Percentiles rank a stretch among this genome's conserved stretches.
Conservation (phyloP, 2,329 filamentous ascomycete genomes). For the Diaporthe amygdali region DNA sequence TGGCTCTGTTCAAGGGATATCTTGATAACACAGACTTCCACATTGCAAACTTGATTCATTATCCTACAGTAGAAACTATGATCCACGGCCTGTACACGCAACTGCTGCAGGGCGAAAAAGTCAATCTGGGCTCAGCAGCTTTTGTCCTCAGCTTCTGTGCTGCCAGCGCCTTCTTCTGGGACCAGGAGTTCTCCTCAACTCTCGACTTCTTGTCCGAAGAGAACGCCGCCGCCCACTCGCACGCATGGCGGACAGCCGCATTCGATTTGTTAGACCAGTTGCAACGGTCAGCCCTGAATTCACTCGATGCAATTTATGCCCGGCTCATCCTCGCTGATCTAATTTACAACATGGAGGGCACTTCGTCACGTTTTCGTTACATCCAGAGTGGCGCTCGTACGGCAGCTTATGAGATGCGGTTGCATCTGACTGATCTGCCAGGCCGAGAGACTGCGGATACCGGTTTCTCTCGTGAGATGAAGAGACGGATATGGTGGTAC, state of each 20-base stretch:
- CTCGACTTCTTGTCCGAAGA: constrained; percentile 28
- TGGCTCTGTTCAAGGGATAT: constrained; percentile 35
- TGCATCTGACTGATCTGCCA: constrained; percentile 47
- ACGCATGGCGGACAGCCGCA: constrained; percentile 39
- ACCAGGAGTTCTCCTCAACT: neutral
- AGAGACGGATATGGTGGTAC: constrained; percentile 51
- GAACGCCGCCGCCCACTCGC: constrained; percentile 24
- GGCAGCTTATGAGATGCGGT: constrained; percentile 38
- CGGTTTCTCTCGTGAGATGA: constrained; percentile 39
- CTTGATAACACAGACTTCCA: constrained; percentile 30
- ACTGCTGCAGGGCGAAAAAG: constrained; percentile 20
- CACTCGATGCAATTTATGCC: constrained; percentile 43
- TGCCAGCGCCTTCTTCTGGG: constrained; percentile 36
- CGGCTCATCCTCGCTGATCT: constrained; percentile 43
- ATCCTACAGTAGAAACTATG: constrained; percentile 27
- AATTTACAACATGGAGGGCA: constrained; percentile 44
- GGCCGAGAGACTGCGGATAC: constrained; percentile 30
- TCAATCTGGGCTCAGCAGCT: constrained; percentile 29
- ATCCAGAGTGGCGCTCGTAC: constrained; percentile 36
- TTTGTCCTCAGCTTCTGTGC: constrained; percentile 35
- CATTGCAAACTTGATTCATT: constrained; percentile 26
- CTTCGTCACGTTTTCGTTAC: constrained; percentile 38
- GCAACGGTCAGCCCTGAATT: constrained; percentile 33
- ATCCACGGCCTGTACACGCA: constrained; percentile 30
- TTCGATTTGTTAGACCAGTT: constrained; percentile 42